Base-by-base conservation (phyloP, 2,329 filamentous ascomycete species). In the Talaromyces funiculosus region DNA sequence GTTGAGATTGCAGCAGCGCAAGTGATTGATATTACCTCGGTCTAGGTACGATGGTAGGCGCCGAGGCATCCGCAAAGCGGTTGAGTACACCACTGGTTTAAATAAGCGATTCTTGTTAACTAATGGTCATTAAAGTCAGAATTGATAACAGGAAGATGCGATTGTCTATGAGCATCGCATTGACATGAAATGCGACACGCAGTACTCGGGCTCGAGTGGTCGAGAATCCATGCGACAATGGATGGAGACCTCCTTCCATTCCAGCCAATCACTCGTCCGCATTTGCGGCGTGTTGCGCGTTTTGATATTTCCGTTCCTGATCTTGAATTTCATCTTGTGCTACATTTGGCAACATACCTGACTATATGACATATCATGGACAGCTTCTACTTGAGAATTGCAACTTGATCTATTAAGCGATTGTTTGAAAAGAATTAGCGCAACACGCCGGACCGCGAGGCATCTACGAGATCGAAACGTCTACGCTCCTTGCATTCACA, bases 261-360 rank as follows among this genome's bases (percentile, higher is more conserved):
- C 16, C 37, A 54, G 57, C 57, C 57, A 60, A 60, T 60, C 57
- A 60, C 20, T 9, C 26, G 31, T 54, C 29, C 29, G 47, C 20
- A 54, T 53, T 60, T 60, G 57, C 57, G 57, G 57, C 57, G 10
- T 56, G 35, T 59, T 24, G 45, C 57, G 57, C 51, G 57, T 54
- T 54, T 60, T 53, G 37, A 53, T 59, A 47, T 53, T 22, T 60
- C 51, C 45, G 47, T 51, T 59, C 57, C 47, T 59, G 55, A 49
- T 31, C 31, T 33, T 33, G 26, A 56, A 56, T 10, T 31, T 56
- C 53, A 40, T 45, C 37, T 18, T 33, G 2, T 33, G 10, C 47
- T 35, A 33, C 47, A 14, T 18, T 31, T 20, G 24, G 12, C 24
- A 18, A 20, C 29, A 3, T 14, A 51, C 29, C 9, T n/a, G 2